Evolutionary conservation across 768 basidiomycete genomes (phyloP).

Genomic region (Suillus sp.): DNA sequence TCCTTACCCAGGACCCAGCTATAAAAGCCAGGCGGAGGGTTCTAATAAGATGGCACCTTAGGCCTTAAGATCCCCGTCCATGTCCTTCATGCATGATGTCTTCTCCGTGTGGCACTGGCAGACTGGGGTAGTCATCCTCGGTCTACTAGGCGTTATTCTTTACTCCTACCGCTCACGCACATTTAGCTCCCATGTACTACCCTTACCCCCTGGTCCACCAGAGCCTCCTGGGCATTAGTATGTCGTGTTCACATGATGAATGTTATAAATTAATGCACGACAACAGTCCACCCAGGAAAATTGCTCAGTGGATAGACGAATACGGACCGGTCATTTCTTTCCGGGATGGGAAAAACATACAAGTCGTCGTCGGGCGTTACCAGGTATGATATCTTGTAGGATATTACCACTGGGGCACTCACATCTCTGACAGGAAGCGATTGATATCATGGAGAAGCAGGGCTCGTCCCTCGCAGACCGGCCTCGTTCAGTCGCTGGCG

Average conservation of each 20-base stretch:
- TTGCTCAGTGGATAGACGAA: conserved; percentile 13
- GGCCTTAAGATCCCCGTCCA: too few relatives aligned
- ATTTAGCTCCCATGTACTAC: neutral
- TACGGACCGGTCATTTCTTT: conserved; percentile 12
- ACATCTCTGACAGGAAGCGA: conserved; percentile 37
- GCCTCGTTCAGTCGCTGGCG: conserved; percentile 53
- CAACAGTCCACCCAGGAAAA: neutral
- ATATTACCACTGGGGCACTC: conserved; percentile 21
- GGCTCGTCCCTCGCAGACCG: conserved; percentile 53
- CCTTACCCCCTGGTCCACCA: conserved; percentile 9
- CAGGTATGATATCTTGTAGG: conserved; percentile 15
- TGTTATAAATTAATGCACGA: neutral
- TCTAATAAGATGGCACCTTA: neutral
- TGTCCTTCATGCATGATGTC: neutral
- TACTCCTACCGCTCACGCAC: neutral
- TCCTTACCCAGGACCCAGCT: too few relatives aligned
- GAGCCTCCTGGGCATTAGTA: conserved; percentile 9
- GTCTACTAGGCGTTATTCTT: neutral
- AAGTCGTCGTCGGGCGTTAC: conserved; percentile 14
- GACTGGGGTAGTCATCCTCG: neutral
- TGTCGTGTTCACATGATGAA: neutral
- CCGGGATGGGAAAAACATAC: conserved; percentile 4
- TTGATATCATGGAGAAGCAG: conserved; percentile 63
- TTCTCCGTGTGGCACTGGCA: neutral
- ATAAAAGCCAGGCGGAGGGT: conserved; percentile 1